phyloP scores from a whole-genome alignment of 1,284 basidiomycete genomes.

The Porogramme epimiltina region DNA sequence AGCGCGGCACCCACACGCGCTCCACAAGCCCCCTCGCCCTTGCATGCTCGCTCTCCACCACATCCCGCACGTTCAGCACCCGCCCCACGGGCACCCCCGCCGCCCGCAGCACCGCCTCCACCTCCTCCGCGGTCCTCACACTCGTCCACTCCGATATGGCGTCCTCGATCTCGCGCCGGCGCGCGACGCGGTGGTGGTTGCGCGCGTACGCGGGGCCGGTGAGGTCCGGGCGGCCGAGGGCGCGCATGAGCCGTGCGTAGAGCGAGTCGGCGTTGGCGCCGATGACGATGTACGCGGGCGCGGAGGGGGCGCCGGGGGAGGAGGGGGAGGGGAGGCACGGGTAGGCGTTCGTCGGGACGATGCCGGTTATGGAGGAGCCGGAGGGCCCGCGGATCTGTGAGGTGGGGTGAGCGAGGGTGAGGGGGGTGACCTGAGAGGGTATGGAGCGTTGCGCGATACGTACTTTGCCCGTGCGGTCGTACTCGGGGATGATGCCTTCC shows the following conservation, averaged over 20 bases:
- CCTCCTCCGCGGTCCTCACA: constrained; percentile 56
- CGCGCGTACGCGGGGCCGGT: constrained; percentile 53
- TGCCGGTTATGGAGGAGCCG: constrained; percentile 71
- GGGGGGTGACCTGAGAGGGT: neutral
- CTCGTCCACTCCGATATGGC: constrained; percentile 66
- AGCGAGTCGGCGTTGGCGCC: constrained; percentile 72
- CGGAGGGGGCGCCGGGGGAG: constrained; percentile 35
- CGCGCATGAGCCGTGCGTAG: constrained; percentile 64
- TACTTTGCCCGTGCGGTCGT: constrained; percentile 68
- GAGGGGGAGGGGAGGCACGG: constrained; percentile 54
- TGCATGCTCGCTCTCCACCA: constrained; percentile 59
- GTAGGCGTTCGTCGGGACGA: constrained; percentile 73
- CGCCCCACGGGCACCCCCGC: constrained; percentile 66
- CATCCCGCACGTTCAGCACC: constrained; percentile 61
- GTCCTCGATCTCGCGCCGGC: constrained; percentile 60
- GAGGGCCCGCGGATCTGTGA: constrained; percentile 65
- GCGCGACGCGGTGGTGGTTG: constrained; percentile 63
- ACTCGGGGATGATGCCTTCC: constrained; percentile 78
- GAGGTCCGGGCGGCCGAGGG: constrained; percentile 60
- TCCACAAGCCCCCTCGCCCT: constrained; percentile 56
- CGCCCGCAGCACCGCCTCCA: constrained; percentile 53
- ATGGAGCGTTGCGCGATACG: neutral
- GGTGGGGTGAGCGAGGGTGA: neutral
- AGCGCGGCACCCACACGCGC: constrained; percentile 54
- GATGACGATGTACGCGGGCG: constrained; percentile 63